Evolutionary conservation across 305 asterid genomes (phyloP).

Genomic region (Fraxinus dipetala): DNA sequence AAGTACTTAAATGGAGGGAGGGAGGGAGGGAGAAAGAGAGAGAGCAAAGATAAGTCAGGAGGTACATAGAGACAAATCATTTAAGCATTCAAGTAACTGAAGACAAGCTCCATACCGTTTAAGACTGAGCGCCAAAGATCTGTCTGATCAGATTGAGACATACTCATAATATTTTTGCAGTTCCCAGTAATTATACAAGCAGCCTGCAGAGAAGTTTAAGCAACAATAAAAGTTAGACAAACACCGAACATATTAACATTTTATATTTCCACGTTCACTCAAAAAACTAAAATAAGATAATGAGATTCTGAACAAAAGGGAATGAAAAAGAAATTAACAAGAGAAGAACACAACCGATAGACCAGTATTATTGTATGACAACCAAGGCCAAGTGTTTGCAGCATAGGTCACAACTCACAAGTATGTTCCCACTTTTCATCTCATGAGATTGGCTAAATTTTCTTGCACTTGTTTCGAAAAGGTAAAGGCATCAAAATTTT

Average conservation of each 20-base stretch:
- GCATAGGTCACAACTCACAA: constrained; percentile 1
- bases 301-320: not conserved
- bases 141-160: constrained; percentile 87
- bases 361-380: not conserved
- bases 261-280: constrained; percentile 10
- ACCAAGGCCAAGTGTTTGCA: constrained; percentile 13
- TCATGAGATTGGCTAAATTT: constrained; percentile 6
- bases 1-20: not conserved
- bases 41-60: not conserved
- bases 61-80: not conserved
- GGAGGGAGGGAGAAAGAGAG: not conserved
- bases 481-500: not conserved
- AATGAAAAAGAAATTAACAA: not conserved
- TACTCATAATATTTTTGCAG: constrained; percentile 91
- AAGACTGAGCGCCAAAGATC: constrained; percentile 87
- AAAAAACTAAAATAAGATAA: not conserved
- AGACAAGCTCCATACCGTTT: constrained; percentile 52
- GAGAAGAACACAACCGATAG: not conserved
- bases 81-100: constrained; percentile 29
- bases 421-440: constrained; percentile 4
- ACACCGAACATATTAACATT: constrained; percentile 13
- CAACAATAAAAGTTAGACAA: constrained; percentile 16
- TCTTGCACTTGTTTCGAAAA: not conserved
- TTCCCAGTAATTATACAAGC: constrained; percentile 83
- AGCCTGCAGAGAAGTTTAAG: constrained; percentile 57